These are phyloP conservation scores for Saccharomycopsis microspora DNA, from an alignment of 805 yeast genomes.

Conservation along the genomic window DNA sequence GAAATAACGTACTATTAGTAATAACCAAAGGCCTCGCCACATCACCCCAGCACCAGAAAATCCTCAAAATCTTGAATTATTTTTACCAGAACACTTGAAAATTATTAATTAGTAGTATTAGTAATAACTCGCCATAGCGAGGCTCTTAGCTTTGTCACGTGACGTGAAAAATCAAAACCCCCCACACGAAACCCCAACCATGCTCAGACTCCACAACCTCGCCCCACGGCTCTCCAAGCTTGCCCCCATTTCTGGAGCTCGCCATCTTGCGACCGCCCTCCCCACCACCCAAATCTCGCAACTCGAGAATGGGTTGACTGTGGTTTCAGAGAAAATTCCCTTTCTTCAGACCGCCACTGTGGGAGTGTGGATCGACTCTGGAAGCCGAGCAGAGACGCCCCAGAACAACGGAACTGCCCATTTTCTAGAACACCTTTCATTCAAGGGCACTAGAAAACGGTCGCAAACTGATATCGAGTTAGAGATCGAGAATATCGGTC, in stretches of 20 bases:
- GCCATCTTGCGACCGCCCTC: constrained; percentile 8
- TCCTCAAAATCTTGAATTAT: no score
- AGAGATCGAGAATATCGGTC: constrained; percentile 92
- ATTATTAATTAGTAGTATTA: neutral
- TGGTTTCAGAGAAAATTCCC: constrained; percentile 83
- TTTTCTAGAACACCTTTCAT: constrained; percentile 91
- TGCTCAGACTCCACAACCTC: neutral
- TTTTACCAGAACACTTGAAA: no score
- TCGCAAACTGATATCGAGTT: constrained; percentile 76
- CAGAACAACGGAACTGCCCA: constrained; percentile 94
- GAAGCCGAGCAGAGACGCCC: constrained; percentile 86
- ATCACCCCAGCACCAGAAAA: no score
- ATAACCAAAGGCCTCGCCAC: no score
- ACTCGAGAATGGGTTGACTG: constrained; percentile 85
- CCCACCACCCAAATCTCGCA: constrained; percentile 57
- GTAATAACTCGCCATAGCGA: neutral
- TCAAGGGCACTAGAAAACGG: constrained; percentile 82
- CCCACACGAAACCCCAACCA: neutral
- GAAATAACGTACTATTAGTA: no score
- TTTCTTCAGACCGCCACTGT: constrained; percentile 90
- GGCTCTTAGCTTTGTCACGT: neutral
- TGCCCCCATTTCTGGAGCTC: no score
- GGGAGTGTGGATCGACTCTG: constrained; percentile 98
- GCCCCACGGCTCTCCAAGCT: no score
- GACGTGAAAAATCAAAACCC: neutral